Base-by-base conservation (phyloP, 139 green algal species). In the Asterochloris sp. region DNA sequence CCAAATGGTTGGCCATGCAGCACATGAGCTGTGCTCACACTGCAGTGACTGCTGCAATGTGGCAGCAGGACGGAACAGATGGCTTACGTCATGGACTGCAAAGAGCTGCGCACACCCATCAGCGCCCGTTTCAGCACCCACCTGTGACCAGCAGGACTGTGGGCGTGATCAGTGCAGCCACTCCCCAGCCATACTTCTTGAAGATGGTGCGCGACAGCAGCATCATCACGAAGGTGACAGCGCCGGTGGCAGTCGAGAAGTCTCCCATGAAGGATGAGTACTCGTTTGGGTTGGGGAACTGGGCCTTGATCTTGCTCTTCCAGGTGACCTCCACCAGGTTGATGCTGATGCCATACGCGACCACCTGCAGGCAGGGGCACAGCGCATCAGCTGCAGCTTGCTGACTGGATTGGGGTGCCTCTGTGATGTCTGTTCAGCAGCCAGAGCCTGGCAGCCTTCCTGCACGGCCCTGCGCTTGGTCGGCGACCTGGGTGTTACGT, bases 251-350 rank as follows among this genome's bases (percentile, higher is more conserved):
- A 28, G 90, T 89, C 78, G 92, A 96, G 89, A 97, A 96, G 85
- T 94, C 85, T 76, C 93, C 94, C 94, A 98, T 98, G 90, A 98
- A 98, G 6, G 90, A 79, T 26, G 89, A 96, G 93, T 97, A 98
- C 82, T 98, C 93, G 87, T 98, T 98, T 86, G 96, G 95, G 92
- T 98, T 98, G 86, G 95, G 96, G 89, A 98, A 99, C 94, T 99
- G 96, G 13, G 93, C 93, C 95, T 99, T 99, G 88, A 99, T 95
- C 93, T 99, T 99, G 88, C 90, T 92, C 94, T 99, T 99, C 97
- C 97, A 99, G 47, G 97, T 99, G 68, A 99, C 97, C 92, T 99
- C 97, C 69, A 99, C 97, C 90, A 99, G 88, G 93, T 99, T 99
- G 90, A 99, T 99, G 84, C 90, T 97, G 85, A 99, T 98, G 84